These are phyloP conservation scores for Linnemannia zychae DNA, from an alignment of 192 early-diverging fungal genomes.

Conservation along the genomic window DNA sequence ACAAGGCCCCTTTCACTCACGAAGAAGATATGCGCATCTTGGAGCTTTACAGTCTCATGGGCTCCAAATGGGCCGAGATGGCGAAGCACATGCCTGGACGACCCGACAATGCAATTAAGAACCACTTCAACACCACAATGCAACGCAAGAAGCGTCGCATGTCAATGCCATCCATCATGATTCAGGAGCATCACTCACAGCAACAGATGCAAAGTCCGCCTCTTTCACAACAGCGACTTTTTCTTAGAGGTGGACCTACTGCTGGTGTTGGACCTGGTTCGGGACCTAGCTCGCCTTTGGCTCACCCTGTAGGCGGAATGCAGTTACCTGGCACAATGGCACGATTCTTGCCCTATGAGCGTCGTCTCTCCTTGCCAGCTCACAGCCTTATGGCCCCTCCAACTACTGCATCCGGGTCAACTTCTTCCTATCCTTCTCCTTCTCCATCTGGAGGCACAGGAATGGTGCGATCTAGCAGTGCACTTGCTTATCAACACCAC, in stretches of 20 bases:
- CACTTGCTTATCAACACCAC: background rate
- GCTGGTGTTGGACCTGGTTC: background rate
- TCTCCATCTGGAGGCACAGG: background rate
- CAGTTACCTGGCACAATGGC: background rate
- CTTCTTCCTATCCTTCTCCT: background rate
- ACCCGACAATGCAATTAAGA: slow-evolving; percentile 37
- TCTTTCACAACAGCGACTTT: background rate
- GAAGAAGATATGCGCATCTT: slow-evolving; percentile 30
- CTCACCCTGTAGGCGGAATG: background rate
- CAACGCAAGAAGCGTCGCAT: slow-evolving; percentile 30
- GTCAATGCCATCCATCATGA: slow-evolving; percentile 38
- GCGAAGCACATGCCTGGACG: slow-evolving; percentile 28
- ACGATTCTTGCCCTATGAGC: slow-evolving; percentile 40
- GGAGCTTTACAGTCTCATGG: slow-evolving; percentile 23
- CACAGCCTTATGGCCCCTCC: slow-evolving; percentile 4
- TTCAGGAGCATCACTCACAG: background rate
- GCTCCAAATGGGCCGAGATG: slow-evolving; percentile 39
- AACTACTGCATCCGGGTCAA: background rate
- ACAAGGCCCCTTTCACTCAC: slow-evolving; percentile 31
- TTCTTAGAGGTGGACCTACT: background rate
- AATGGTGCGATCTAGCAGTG: slow-evolving; percentile 12
- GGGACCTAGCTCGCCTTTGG: background rate
- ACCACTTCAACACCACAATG: slow-evolving; percentile 37
- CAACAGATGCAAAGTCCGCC: background rate
- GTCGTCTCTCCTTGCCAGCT: slow-evolving; percentile 35